Base-by-base conservation (phyloP, 345 rosid species). In the Firmiana major region DNA sequence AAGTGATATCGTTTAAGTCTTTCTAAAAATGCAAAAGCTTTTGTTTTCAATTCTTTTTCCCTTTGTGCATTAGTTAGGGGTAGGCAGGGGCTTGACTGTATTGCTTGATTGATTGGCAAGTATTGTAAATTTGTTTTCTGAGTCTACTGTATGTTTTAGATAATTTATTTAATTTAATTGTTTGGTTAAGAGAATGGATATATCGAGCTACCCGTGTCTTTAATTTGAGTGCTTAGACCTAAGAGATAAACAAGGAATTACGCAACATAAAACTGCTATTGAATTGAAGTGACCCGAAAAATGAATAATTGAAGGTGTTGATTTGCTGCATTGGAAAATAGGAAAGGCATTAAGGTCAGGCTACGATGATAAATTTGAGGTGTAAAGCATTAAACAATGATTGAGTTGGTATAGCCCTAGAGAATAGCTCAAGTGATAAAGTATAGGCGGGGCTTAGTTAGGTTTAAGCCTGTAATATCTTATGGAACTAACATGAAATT, bases 311-410 rank as follows among this genome's bases (percentile, higher is more conserved):
- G 42, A 48, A 26, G 21, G 42, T 26, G 40, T 26, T 68, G 38
- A 68, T 46, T 68, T 68, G 36, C 45, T 68, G 2, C 54, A 46
- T 68, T 68, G 55, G 73, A 55, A 68, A 45, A 68, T 69, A 24
- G 38, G n/a, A 46, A 68, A 46, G 54, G 19, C 31, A 26, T 26
- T 48, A 48, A 26, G 73, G 73, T 26, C 7, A 26, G 57, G 73
- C 21, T 45, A 3, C 17, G 6, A 12, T 3, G 34, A 68, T 68
- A 40, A 68, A 45, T 45, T 45, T 46, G 38, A n/a, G 3, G 4
- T 13, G 55, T 46, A 45, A 68, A 46, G 9, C 21, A 13, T 68
- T 43, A 67, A 68, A 67, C 34, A 22, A 22, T 24, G 55, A 15
- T 24, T 7, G 48, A 48, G 73, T 6, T 67, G 19, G 26, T 11